phyloP scores from a whole-genome alignment of 805 yeast genomes.

The Wickerhamiella domercqiae region DNA sequence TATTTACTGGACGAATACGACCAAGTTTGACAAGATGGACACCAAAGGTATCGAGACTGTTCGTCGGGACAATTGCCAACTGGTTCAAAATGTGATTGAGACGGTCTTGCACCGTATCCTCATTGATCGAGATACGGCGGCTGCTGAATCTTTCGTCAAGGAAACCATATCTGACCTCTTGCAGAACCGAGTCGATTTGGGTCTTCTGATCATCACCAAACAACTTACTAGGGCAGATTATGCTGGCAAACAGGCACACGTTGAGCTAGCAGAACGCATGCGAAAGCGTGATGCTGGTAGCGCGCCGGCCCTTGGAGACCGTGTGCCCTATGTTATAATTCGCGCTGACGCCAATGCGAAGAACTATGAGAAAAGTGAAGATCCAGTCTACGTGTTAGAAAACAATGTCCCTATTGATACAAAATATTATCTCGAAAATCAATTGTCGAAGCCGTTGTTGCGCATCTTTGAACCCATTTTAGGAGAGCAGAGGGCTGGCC shows the following conservation, averaged over 20 bases:
- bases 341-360: constrained; percentile 65
- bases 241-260: constrained; percentile 94
- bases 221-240: constrained; percentile 81
- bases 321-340: constrained; percentile 93
- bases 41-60: constrained; percentile 98
- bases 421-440: constrained; percentile 84
- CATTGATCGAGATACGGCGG: constrained; percentile 72
- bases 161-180: constrained; percentile 76
- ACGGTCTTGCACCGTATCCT: constrained; percentile 72
- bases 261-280: constrained; percentile 92
- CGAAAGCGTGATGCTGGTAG: constrained; percentile 91
- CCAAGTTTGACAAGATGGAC: constrained; percentile 92
- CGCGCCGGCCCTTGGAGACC: constrained; percentile 93
- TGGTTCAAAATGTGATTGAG: constrained; percentile 89
- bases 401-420: constrained; percentile 89
- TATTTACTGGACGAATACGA: constrained; percentile 82
- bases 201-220: constrained; percentile 85
- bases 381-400: constrained; percentile 84
- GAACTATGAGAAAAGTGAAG: constrained; percentile 92
- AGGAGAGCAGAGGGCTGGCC: constrained; percentile 71
- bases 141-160: constrained; percentile 75
- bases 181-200: constrained; percentile 83
- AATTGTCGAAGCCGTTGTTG: constrained; percentile 76
- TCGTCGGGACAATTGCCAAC: constrained; percentile 89
- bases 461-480: constrained; percentile 91